A percentile compares a stretch with the other conserved stretches of the same genome.
These are phyloP conservation scores for Fusarium verticillioides DNA, from an alignment of 2,329 filamentous ascomycete genomes.

Conservation along the genomic window DNA sequence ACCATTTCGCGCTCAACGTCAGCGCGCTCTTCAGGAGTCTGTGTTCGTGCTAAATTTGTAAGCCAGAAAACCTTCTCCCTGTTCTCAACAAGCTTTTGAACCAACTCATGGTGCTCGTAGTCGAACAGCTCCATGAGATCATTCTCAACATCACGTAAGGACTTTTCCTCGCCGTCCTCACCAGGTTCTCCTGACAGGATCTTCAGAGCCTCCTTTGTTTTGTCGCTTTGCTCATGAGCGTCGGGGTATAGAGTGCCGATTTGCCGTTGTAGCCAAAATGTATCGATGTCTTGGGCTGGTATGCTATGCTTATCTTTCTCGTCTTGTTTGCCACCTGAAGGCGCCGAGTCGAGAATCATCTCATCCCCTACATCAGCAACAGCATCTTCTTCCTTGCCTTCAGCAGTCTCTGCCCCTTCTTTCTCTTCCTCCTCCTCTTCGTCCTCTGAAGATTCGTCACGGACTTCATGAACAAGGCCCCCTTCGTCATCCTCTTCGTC, in stretches of 20 bases:
- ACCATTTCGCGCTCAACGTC: constrained; percentile 91
- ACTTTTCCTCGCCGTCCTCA: constrained; percentile 82
- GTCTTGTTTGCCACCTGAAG: constrained; percentile 57
- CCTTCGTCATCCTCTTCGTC: constrained; percentile 87
- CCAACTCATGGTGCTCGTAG: constrained; percentile 93
- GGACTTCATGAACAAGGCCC: constrained; percentile 83
- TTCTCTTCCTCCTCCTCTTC: constrained; percentile 69
- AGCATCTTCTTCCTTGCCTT: constrained; percentile 62
- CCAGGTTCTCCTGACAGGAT: constrained; percentile 82
- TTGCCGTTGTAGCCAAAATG: constrained; percentile 95
- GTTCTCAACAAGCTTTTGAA: constrained; percentile 90
- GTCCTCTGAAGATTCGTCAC: constrained; percentile 86
- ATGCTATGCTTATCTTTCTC: constrained; percentile 71
- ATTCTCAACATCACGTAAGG: constrained; percentile 94
- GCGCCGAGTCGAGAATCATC: constrained; percentile 82
- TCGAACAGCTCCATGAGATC: constrained; percentile 99
- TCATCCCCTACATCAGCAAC: constrained; percentile 77
- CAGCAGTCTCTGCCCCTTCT: constrained; percentile 66
- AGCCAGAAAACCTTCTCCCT: constrained; percentile 96
- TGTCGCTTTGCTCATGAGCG: constrained; percentile 92
- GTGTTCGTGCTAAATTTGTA: constrained; percentile 84
- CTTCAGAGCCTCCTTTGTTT: constrained; percentile 84
- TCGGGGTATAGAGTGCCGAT: constrained; percentile 90
- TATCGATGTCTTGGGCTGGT: constrained; percentile 90
- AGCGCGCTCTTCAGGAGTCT: constrained; percentile 79